Evolutionary conservation across 495 filamentous ascomycete species (phyloP), one percentile per base, ranked within the genome.

Genomic region (Rostrohypoxylon terebratum): DNA sequence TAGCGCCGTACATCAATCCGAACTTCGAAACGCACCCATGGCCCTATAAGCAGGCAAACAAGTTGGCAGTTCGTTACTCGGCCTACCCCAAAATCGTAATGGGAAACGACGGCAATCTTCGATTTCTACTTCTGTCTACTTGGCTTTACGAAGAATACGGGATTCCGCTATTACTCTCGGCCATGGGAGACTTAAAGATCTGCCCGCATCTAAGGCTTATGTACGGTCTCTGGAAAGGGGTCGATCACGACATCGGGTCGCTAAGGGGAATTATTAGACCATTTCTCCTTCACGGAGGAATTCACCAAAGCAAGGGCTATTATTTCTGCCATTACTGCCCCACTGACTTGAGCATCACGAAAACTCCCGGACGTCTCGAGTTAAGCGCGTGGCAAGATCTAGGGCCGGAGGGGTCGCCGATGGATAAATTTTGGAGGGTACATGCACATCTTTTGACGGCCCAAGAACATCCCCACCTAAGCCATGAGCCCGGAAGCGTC

Each of bases 331-430:
- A 14, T 10, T 0, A 23, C 11, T 72, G 69, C 34, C 31, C 54
- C 25, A 72, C 64, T 31, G 69, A 72, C 18, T 53, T 63, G 25
- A 5, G 5, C 1, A 33, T 72, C 5, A 10, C 6, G 42, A 13
- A 21, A 6, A 3, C 31, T 20, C 4, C 20, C 1, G 31, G 20
- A 0, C 5, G 16, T 10, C 11, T 51, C 7, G 18, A 16, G 0
- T 4, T 72, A 4, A 7, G 8, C 2, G 33, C 36, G 18, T 72
- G 69, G 69, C 58, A 68, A 33, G 69, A 72, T 10, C 18, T 72
- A 11, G 69, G 69, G 2, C 9, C 69, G 23, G 65, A 68, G 25
- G 40, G 50, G n/a, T 72, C 69, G 23, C 69, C 64, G 16, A 3
- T 58, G 25, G 59, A 63, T n/a, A 4, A 48, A 13, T 44, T 11